phyloP scores from a whole-genome alignment of 768 basidiomycete genomes.

The Leccinum longicurvipes region DNA sequence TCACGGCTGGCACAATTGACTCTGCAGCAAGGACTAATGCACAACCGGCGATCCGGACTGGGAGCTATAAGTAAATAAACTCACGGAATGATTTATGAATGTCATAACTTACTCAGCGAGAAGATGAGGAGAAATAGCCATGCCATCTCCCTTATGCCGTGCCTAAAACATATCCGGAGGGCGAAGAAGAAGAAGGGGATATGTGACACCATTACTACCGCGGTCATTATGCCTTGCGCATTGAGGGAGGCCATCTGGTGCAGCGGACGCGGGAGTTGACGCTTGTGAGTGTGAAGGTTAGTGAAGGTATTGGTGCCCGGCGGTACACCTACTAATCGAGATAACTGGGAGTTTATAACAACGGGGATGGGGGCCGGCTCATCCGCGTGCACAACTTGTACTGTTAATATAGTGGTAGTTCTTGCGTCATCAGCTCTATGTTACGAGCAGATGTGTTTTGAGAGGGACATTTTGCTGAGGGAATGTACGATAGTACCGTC shows the following conservation, averaged over 20 bases:
- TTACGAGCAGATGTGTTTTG: no score
- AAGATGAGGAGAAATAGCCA: slow-evolving; percentile 65
- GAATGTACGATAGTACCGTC: no score
- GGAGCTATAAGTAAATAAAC: slow-evolving; percentile 4
- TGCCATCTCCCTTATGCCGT: slow-evolving; percentile 59
- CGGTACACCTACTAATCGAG: not conserved
- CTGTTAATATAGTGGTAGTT: not conserved
- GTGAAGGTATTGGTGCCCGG: not conserved
- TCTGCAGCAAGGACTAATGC: slow-evolving; percentile 57
- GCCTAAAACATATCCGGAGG: slow-evolving; percentile 43
- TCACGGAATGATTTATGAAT: not conserved
- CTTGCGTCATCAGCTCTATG: no score
- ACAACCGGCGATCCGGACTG: slow-evolving; percentile 58
- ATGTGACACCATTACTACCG: slow-evolving; percentile 58
- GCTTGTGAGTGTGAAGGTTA: not conserved
- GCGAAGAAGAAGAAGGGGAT: slow-evolving; percentile 49
- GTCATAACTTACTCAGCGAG: slow-evolving; percentile 44
- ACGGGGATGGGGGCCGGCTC: not conserved
- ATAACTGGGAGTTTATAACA: not conserved
- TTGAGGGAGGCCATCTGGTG: slow-evolving; percentile 33
- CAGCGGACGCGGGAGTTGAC: not conserved
- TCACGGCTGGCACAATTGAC: slow-evolving; percentile 35
- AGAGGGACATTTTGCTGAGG: no score
- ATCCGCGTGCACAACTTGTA: not conserved
- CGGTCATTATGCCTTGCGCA: slow-evolving; percentile 49